Conservation (phyloP, 179 eudicot genomes). For the Corrigiola litoralis region DNA sequence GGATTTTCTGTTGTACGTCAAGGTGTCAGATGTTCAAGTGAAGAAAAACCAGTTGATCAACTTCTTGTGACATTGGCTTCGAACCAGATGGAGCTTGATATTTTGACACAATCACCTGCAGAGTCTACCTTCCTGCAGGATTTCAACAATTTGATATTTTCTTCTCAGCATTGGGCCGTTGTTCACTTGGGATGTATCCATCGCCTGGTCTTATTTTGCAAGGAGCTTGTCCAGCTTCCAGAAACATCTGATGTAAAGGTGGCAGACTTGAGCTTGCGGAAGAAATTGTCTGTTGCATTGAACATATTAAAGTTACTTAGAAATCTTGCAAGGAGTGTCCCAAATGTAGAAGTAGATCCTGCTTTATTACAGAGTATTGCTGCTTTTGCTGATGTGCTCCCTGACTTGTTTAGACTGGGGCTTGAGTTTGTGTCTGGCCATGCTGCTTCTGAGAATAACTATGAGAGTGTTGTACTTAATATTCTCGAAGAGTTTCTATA, state of each 20-base stretch:
- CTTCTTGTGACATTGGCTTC: constrained; percentile 66
- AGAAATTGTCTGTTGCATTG: constrained; percentile 51
- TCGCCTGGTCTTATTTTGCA: constrained; percentile 55
- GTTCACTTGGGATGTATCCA: constrained; percentile 62
- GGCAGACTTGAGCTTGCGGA: constrained; percentile 34
- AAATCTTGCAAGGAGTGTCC: constrained; percentile 46
- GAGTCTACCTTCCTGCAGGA: constrained; percentile 38
- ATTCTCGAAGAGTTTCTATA: constrained; percentile 80
- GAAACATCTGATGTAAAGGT: constrained; percentile 54
- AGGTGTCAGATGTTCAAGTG: constrained; percentile 72
- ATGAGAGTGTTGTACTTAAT: constrained; percentile 52
- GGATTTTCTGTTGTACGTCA: constrained; percentile 13
- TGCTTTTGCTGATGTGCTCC: constrained; percentile 56
- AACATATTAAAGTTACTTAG: constrained; percentile 71
- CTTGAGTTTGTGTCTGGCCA: constrained; percentile 57
- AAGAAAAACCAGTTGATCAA: constrained; percentile 57
- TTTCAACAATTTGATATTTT: constrained; percentile 46
- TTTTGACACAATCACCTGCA: constrained; percentile 21
- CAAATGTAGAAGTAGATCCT: constrained; percentile 51
- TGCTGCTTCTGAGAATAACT: constrained; percentile 46
- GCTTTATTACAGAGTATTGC: constrained; percentile 54
- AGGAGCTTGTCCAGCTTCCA: constrained; percentile 45
- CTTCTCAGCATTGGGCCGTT: constrained; percentile 79
- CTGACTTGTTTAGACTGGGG: constrained; percentile 56
- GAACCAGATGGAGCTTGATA: constrained; percentile 49